Conservation (phyloP, 2,329 filamentous ascomycete genomes). For the Colletotrichum chlorophyti region DNA sequence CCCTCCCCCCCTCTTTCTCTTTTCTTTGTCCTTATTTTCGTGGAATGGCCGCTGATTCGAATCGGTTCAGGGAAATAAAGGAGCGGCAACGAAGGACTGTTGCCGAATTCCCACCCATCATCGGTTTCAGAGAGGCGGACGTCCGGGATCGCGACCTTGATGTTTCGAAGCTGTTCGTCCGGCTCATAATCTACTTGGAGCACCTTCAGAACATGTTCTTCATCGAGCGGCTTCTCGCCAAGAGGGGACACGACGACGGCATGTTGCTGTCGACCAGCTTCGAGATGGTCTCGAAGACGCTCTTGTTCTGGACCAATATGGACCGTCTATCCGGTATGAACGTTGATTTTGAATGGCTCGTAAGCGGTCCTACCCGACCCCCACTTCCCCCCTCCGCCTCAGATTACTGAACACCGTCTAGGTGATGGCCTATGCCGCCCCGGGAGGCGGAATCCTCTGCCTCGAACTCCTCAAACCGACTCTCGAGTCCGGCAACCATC, state of each 20-base stretch:
- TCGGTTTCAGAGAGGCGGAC: slow-evolving; percentile 47
- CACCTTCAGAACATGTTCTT: slow-evolving; percentile 66
- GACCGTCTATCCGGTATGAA: slow-evolving; percentile 50
- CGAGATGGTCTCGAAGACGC: slow-evolving; percentile 53
- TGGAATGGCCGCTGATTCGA: neutral
- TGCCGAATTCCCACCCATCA: slow-evolving; percentile 43
- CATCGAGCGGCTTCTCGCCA: slow-evolving; percentile 61
- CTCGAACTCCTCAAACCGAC: slow-evolving; percentile 54
- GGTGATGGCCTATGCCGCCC: slow-evolving; percentile 58
- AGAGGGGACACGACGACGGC: slow-evolving; percentile 44
- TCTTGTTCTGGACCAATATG: slow-evolving; percentile 57
- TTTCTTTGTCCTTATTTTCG: neutral
- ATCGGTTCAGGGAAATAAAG: slow-evolving; percentile 41
- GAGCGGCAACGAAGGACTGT: slow-evolving; percentile 39
- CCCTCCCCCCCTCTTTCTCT: neutral
- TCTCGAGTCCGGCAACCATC: slow-evolving; percentile 36
- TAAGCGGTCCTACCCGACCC: slow-evolving; percentile 37
- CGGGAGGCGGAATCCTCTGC: slow-evolving; percentile 56
- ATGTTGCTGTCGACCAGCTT: slow-evolving; percentile 52
- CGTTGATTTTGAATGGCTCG: slow-evolving; percentile 57
- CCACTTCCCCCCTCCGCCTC: too few relatives aligned
- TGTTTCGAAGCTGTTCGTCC: slow-evolving; percentile 44
- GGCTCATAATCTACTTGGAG: slow-evolving; percentile 55
- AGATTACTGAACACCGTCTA: slow-evolving; percentile 28
- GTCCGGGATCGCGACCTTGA: slow-evolving; percentile 40